Base-by-base conservation (phyloP, 257 asterid genomes). In the Lycium barbarum region DNA sequence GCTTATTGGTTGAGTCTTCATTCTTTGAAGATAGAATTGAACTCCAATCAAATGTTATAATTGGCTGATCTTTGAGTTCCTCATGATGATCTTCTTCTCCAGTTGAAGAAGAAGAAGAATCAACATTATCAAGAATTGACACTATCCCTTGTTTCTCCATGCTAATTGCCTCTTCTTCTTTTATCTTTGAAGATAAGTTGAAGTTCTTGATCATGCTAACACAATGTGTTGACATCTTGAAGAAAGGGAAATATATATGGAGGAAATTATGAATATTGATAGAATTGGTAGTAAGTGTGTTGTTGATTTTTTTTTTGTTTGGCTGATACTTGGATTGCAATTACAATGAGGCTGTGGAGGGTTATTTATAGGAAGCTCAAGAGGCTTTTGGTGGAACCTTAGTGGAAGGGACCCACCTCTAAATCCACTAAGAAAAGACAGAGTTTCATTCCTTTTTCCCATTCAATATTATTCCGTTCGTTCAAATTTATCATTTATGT, bases 341-440 rank as follows among this genome's bases (percentile, higher is more conserved):
- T 85, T 87, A 88, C 87, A 89, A 81, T 26, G 85, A 82, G 66
- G 54, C 84, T 85, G 83, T 71, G 88, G 40, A 83, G 1, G 1
- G 92, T 87, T 93, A 93, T 94, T 91, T 95, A 92, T 93, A 94
- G 93, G 89, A 87, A 88, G 47, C 26, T 43, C 67, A 90, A 84
- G 89, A 85, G 89, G 36, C 88, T 84, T 62, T 83, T 63, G 33
- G 33, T 43, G 87, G 90, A 86, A 88, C 84, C 87, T 43, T 67
- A 84, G 92, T 89, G 83, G 80, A n/a, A 70, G 87, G 93, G 94
- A 45, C 91, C 93, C 91, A 6, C 45, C 3, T 40, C 45, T 40
- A 40, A 40, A n/a, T n/a, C n/a, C n/a, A n/a, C n/a, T n/a, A n/a
- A n/a, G n/a, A n/a, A n/a, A n/a, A n/a, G n/a, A n/a, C n/a, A n/a